These are phyloP conservation scores for Monosporascus sp. DNA, from an alignment of 2,329 filamentous ascomycete genomes.

Conservation along the genomic window DNA sequence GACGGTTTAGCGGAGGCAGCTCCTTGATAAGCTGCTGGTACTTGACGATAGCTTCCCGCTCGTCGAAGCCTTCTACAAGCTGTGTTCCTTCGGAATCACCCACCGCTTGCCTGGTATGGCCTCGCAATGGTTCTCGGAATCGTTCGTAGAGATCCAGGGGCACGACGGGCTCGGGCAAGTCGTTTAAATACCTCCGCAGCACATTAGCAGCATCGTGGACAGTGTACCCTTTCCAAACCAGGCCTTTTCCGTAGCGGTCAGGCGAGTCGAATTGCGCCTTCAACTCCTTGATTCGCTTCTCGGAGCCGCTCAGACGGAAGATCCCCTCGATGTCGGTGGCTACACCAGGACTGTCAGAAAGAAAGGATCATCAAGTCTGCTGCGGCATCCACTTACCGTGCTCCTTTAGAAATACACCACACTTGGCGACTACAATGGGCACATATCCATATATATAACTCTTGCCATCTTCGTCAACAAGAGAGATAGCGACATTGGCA, in stretches of 20 bases:
- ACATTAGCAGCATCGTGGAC: slow-evolving; percentile 98
- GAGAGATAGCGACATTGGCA: slow-evolving; percentile 94
- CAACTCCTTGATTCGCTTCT: slow-evolving; percentile 96
- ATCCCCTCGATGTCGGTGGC: slow-evolving; percentile 95
- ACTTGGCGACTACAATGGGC: slow-evolving; percentile 96
- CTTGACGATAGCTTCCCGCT: slow-evolving; percentile 67
- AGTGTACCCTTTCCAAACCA: slow-evolving; percentile 96
- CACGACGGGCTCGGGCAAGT: slow-evolving; percentile 93
- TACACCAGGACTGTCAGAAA: slow-evolving; percentile 35
- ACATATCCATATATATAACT: slow-evolving; percentile 99
- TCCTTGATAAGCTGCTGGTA: slow-evolving; percentile 93
- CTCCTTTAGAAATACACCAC: slow-evolving; percentile 94
- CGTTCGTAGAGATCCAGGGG: slow-evolving; percentile 88
- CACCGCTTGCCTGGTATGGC: slow-evolving; percentile 66
- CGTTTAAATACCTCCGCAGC: slow-evolving; percentile 88
- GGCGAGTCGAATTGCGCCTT: slow-evolving; percentile 90
- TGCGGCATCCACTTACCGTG: slow-evolving; percentile 62
- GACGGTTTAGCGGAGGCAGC: slow-evolving; percentile 85
- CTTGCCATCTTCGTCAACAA: slow-evolving; percentile 85
- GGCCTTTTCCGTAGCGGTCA: slow-evolving; percentile 89
- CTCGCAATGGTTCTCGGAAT: slow-evolving; percentile 78
- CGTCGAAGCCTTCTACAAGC: slow-evolving; percentile 68
- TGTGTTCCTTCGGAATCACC: slow-evolving; percentile 65
- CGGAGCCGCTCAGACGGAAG: slow-evolving; percentile 90
- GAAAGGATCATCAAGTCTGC: background rate